A percentile compares a stretch with the other conserved stretches of the same genome.
Conservation (phyloP, 2,329 filamentous ascomycete species). For the Metarhizium robertsii region DNA sequence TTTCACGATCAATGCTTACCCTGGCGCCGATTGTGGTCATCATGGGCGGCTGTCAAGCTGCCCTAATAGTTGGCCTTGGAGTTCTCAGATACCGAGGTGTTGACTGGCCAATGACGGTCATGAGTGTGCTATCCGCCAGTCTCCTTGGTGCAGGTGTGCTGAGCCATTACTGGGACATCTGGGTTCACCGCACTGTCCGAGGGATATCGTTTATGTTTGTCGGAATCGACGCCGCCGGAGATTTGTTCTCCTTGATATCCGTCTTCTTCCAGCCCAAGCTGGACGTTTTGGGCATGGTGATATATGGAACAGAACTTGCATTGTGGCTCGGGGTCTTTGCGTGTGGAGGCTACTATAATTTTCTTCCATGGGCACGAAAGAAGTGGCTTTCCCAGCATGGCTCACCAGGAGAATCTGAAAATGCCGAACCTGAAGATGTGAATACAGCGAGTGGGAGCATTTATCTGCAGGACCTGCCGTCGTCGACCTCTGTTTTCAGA, state of each 20-base stretch:
- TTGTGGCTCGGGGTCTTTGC: conserved; percentile 61
- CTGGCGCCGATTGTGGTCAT: conserved; percentile 40
- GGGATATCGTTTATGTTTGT: conserved; percentile 68
- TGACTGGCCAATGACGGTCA: conserved; percentile 54
- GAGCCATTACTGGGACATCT: conserved; percentile 63
- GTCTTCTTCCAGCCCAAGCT: conserved; percentile 51
- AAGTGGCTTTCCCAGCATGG: conserved; percentile 18
- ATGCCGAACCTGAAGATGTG: not conserved
- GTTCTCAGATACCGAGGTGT: conserved; percentile 32
- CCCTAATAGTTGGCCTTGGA: conserved; percentile 47
- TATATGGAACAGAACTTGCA: conserved; percentile 56
- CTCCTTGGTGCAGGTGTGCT: conserved; percentile 58
- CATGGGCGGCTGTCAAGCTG: conserved; percentile 51
- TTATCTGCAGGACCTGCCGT: conserved; percentile 23
- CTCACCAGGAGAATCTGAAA: not conserved
- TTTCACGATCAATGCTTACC: conserved; percentile 36
- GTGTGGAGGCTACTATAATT: conserved; percentile 55
- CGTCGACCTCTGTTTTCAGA: conserved; percentile 55
- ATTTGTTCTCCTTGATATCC: conserved; percentile 57
- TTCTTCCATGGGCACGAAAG: conserved; percentile 45
- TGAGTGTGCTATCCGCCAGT: conserved; percentile 55
- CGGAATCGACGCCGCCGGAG: conserved; percentile 58
- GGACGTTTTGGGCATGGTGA: conserved; percentile 54
- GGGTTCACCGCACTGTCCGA: conserved; percentile 52
- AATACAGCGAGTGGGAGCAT: not conserved